phyloP scores from a whole-genome alignment of 169 alveolate genomes.

The Plasmodium cynomolgi region DNA sequence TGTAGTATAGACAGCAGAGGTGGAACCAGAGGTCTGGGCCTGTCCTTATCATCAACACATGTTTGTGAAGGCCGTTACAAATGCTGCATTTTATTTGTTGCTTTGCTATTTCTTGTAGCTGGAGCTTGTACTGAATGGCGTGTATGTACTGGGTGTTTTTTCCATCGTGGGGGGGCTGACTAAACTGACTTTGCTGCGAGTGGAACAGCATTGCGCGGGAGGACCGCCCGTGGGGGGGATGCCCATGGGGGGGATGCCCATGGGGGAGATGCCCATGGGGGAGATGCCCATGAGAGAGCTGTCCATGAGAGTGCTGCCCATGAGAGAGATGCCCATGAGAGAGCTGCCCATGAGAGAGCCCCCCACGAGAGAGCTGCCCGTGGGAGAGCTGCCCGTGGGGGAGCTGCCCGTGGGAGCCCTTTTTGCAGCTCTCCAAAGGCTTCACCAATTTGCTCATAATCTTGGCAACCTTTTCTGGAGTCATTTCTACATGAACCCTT shows the following conservation, averaged over 20 bases:
- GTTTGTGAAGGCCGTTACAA: not conserved
- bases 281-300: too few relatives aligned
- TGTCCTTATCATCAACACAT: constrained; percentile 35
- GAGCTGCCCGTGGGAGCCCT: not conserved
- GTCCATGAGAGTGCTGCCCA: too few relatives aligned
- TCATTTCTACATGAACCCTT: not conserved
- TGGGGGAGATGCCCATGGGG: too few relatives aligned
- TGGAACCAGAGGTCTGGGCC: constrained; percentile 26
- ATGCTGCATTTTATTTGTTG: not conserved
- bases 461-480: not conserved
- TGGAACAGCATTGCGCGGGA: not conserved
- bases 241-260: too few relatives aligned
- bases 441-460: not conserved
- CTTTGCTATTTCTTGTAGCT: not conserved
- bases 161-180: not conserved
- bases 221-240: not conserved
- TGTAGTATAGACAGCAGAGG: constrained; percentile 43
- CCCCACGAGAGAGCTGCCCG: too few relatives aligned
- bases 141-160: not conserved
- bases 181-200: not conserved
- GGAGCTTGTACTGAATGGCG: not conserved
- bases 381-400: not conserved
- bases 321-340: too few relatives aligned
- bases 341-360: too few relatives aligned
- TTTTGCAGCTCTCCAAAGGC: not conserved